Evolutionary conservation across 2,329 filamentous ascomycete species (phyloP), one percentile per base, ranked within the genome.

Genomic region (Shiraia bambusicola): DNA sequence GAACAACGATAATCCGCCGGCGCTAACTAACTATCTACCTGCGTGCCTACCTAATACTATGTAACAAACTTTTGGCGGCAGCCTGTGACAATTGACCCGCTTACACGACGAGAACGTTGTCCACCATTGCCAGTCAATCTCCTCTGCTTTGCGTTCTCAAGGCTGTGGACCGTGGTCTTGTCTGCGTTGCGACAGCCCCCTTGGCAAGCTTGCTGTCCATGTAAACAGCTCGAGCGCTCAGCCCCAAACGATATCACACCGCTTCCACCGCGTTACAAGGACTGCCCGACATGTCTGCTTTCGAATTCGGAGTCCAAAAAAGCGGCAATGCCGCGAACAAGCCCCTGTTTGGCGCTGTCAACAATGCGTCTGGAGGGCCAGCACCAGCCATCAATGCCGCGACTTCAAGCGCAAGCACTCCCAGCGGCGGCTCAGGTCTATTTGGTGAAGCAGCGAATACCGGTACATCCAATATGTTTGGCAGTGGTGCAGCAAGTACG

Each of bases 301-400:
- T 64, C 45, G 63, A 45, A 14, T 76, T 72, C 37, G 70, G 69
- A 40, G 34, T 37, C 37, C 36, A 42, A 42, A 47, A 36, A 31
- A 43, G 47, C 36, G 44, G 53, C 33, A 58, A 45, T 45, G 57
- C 61, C 25, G 54, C 64, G 1, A 59, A 54, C 42, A 61, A 63
- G 42, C 46, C 64, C 10, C 59, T 69, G 39, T 68, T 69, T 34
- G 58, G 52, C 34, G 51, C 51, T 28, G 44, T 49, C 28, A 34
- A 34, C 36, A 54, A 49, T 37, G 54, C 57, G 6, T 54, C 62
- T 19, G 58, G 51, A 42, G 47, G 52, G 32, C 46, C 58, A 27
- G 46, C 48, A 25, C 45, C 60, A 14, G 51, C 53, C 19, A 47
- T 65, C 19, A 56, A 46, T 31, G 48, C 33, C 29, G 37, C 50